Base-by-base conservation (phyloP, 495 filamentous ascomycete genomes). In the Penicillium parvum region DNA sequence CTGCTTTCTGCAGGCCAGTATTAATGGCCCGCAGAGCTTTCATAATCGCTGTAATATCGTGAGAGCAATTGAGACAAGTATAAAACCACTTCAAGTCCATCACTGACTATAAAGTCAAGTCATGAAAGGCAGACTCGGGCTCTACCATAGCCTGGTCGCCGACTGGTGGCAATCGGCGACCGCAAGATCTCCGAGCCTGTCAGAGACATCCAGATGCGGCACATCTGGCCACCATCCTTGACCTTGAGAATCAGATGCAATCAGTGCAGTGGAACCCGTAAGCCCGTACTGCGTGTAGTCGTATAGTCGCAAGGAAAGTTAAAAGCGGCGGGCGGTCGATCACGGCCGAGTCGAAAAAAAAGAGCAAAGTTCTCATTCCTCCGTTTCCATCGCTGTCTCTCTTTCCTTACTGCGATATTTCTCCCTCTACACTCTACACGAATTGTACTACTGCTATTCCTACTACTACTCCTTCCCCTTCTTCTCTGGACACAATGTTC, bases 401-500 rank as follows among this genome's bases (percentile, higher is more conserved):
- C 25, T 29, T 19, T 16, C 2, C 23, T 14, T 11, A 20, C 9
- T 20, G 14, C 14, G 22, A 8, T 21, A 21, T 22, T 18, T 28
- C 22, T 23, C 25, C 23, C 14, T 11, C 21, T 33, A 16, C 9
- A 10, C 28, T 36, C 14, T 4, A 22, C 8, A 4, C 32, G 0
- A 16, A 11, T 21, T 11, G 3, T 4, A n/a, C 17, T n/a, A 32
- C 14, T n/a, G n/a, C n/a, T n/a, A n/a, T n/a, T n/a, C n/a, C n/a
- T n/a, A n/a, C n/a, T n/a, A n/a, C n/a, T n/a, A 15, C 25, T 22
- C 19, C 12, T 17, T 28, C 12, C 14, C 12, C 15, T 32, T 7
- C 12, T 22, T 16, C 19, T 20, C 29, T 5, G 23, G n/a, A 28
- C 36, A 40, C 21, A 9, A 61, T 64, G 57, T 49, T 64, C 30